Evolutionary conservation across 352 stramenopile species (phyloP), one percentile per base, ranked within the genome.

Genomic region (Pythium brachiatum): DNA sequence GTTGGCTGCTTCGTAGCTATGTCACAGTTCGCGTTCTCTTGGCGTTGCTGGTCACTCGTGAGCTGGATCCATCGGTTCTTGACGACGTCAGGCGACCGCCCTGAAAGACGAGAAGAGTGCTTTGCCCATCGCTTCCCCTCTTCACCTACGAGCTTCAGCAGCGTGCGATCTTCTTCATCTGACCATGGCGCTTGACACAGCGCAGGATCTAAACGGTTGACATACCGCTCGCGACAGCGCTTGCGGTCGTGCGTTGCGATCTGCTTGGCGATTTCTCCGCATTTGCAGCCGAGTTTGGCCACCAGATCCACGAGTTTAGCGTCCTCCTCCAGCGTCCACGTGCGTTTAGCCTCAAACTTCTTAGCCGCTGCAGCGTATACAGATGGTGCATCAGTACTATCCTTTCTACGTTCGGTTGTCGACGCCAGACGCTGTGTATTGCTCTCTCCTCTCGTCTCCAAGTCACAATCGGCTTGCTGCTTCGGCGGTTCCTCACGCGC

Each of bases 221-320:
- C 68, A 25, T 75, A 94, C n/a, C 85, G 67, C 52, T 94, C 85
- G 0, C 85, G 76, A 47, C 81, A 91, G 7, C 81, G 69, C 63
- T 92, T 94, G 20, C 85, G 79, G 36, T 89, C 74, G 21, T 73
- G 70, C 3, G 44, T 60, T 5, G 75, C 68, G 12, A 92, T 77
- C 15, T 79, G 39, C 36, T 15, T 13, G 0, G 78, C 76, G 13
- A 89, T 74, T n/a, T 44, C 32, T 13, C 72, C 64, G 79, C 79
- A 89, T 16, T 79, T 62, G 0, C 16, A 38, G 1, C 80, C 78
- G 27, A 78, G 29, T 27, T 69, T 43, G 0, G 57, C 36, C n/a
- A 92, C 79, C 18, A 91, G 58, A 7, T 62, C 60, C 0, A 53
- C 15, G 16, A 94, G 68, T 56, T 75, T 72, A 0, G 32, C 55